Evolutionary conservation across 495 filamentous ascomycete genomes (phyloP), one percentile per base, ranked within the genome.

Genomic region (Evernia prunastri): DNA sequence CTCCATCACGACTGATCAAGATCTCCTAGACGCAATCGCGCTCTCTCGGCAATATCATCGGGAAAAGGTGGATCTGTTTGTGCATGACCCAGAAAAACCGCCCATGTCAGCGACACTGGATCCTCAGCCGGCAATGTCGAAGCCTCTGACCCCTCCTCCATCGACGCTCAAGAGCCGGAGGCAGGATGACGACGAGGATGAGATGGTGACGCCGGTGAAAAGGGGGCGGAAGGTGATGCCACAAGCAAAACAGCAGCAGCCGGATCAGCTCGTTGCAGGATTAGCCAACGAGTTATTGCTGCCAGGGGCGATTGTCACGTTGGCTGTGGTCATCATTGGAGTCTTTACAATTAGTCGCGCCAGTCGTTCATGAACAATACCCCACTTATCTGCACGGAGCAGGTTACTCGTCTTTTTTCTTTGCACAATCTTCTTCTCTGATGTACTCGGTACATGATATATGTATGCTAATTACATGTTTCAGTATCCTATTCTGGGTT

Each of bases 11-110:
- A 97, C 92, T 0, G 92, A 97, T 71, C 86, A 89, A 62, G 94
- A 99, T 72, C 83, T 99, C 43, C 73, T 93, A 5, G 94, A 99
- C 73, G 92, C 94, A 7, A 91, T 99, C 64, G 77, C 85, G 17
- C 83, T 97, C 35, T 87, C 95, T 4, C 87, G 89, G 54, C 87
- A 87, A 20, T 80, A 84, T 54, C 85, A 78, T 61, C 85, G 84
- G 43, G 93, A 96, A 62, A 99, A 97, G 81, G 94, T 99, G 37
- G 93, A 99, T 68, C 80, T 99, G 15, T 97, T 96, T 70, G 92
- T 99, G 59, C 94, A 97, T 72, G 89, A 99, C 71, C 94, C 93
- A 12, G 81, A 89, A 51, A 89, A 91, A 71, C 87, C 94, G 11
- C 86, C 94, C 0, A 84, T 92, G 47, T 74, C 82, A 11, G 80